These are phyloP conservation scores for Cyberlindnera lachancei DNA, from an alignment of 805 yeast genomes.

Conservation along the genomic window DNA sequence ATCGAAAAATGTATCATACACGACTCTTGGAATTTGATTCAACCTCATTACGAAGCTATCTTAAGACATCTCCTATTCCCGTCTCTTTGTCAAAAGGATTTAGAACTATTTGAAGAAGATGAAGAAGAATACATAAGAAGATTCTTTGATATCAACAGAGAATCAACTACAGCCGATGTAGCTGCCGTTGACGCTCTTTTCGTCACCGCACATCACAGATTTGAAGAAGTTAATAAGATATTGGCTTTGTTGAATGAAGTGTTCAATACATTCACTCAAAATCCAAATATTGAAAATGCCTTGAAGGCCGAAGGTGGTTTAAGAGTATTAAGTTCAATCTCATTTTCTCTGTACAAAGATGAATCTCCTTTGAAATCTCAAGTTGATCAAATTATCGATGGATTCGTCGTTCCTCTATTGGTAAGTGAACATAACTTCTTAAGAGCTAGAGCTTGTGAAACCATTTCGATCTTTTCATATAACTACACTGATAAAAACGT, in stretches of 20 bases:
- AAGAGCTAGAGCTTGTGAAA: conserved; percentile 69
- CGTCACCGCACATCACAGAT: conserved; percentile 48
- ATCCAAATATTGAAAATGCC: conserved; percentile 33
- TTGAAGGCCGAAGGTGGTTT: conserved; percentile 76
- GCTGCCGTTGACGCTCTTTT: conserved; percentile 74
- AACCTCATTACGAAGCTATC: conserved; percentile 57
- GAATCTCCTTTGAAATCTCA: conserved; percentile 50
- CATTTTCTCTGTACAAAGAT: conserved; percentile 38
- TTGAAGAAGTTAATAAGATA: conserved; percentile 46
- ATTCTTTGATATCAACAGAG: conserved; percentile 58
- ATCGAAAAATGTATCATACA: conserved; percentile 52
- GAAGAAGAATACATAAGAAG: conserved; percentile 83
- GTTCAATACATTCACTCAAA: conserved; percentile 27
- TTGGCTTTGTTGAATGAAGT: conserved; percentile 50
- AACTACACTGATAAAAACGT: conserved; percentile 29
- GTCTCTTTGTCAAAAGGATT: conserved; percentile 60
- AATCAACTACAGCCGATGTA: conserved; percentile 60
- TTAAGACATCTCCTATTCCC: conserved; percentile 70
- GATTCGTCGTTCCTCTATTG: conserved; percentile 67
- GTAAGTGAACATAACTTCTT: conserved; percentile 55
- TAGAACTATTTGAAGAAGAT: conserved; percentile 75
- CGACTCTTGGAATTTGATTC: conserved; percentile 53
- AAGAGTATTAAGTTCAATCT: conserved; percentile 68
- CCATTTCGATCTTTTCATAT: conserved; percentile 34
- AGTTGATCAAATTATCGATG: conserved; percentile 61